phyloP scores from a whole-genome alignment of 768 basidiomycete genomes.

The Pisolithus orientalis region DNA sequence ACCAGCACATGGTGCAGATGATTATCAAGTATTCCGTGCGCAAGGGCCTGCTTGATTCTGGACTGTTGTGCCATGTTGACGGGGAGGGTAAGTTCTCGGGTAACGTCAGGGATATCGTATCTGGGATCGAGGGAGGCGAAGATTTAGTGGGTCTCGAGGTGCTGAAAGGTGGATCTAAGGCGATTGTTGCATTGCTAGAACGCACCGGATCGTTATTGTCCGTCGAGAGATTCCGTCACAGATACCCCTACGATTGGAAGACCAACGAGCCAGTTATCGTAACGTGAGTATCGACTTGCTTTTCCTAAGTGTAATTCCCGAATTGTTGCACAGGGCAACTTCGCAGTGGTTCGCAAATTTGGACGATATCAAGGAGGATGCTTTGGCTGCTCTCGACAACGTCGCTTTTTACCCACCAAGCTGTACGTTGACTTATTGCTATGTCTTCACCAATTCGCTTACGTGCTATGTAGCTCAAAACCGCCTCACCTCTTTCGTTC shows the following conservation, averaged over 20 bases:
- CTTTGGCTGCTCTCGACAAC: slow-evolving; percentile 57
- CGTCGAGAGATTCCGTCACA: slow-evolving; percentile 70
- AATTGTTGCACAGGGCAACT: slow-evolving; percentile 54
- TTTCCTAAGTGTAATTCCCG: background rate
- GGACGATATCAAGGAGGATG: slow-evolving; percentile 72
- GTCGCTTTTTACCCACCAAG: slow-evolving; percentile 72
- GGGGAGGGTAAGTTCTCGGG: slow-evolving; percentile 63
- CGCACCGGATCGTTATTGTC: slow-evolving; percentile 50
- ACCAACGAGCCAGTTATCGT: slow-evolving; percentile 90
- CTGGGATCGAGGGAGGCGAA: slow-evolving; percentile 30
- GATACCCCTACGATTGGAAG: slow-evolving; percentile 97
- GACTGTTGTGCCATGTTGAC: slow-evolving; percentile 79
- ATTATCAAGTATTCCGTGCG: slow-evolving; percentile 72
- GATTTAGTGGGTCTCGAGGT: slow-evolving; percentile 66
- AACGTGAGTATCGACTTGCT: slow-evolving; percentile 44
- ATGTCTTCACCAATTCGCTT: background rate
- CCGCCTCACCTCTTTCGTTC: slow-evolving; percentile 83
- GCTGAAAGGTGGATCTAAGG: slow-evolving; percentile 61
- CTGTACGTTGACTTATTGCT: slow-evolving; percentile 42
- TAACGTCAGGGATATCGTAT: slow-evolving; percentile 49
- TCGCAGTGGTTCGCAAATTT: slow-evolving; percentile 98
- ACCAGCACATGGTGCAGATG: slow-evolving; percentile 90
- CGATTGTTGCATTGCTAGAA: slow-evolving; percentile 57
- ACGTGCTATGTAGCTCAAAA: slow-evolving; percentile 54
- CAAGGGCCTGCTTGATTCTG: slow-evolving; percentile 44